Evolutionary conservation across 1,139 yeast genomes (phyloP).

Genomic region (Yamadazyma oceani): DNA sequence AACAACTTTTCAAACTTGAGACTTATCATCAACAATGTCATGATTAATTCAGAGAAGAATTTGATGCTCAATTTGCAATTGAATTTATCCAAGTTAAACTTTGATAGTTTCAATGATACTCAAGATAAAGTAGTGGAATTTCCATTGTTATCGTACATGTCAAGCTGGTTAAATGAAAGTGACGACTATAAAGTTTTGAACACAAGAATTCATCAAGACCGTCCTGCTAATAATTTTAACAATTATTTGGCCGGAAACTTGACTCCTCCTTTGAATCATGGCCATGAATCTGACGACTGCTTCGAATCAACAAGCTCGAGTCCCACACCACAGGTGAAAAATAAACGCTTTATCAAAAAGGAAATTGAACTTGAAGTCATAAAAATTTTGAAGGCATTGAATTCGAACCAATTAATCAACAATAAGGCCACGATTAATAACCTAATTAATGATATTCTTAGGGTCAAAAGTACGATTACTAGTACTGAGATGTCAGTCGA

Average conservation of each 20-base stretch:
- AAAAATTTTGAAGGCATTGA: constrained; percentile 10
- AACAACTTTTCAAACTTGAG: constrained; percentile 17
- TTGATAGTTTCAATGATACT: constrained; percentile 13
- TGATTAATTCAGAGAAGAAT: constrained; percentile 14
- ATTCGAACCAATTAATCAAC: constrained; percentile 6
- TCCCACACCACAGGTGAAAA: constrained; percentile 2
- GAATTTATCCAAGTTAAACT: constrained; percentile 14
- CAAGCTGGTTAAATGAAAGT: constrained; percentile 18
- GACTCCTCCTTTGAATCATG: constrained; percentile 17
- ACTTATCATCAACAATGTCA: constrained; percentile 13
- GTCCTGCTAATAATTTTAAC: constrained; percentile 7
- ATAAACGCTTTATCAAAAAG: constrained; percentile 10
- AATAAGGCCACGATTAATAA: constrained; percentile 7
- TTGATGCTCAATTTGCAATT: constrained; percentile 14
- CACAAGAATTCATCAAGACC: constrained; percentile 14
- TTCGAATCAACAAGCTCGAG: constrained; percentile 3
- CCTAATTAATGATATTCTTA: constrained; percentile 7
- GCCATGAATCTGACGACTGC: constrained; percentile 1
- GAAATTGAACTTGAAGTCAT: constrained; percentile 16
- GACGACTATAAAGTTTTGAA: constrained; percentile 19
- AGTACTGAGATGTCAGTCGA: constrained; percentile 1
- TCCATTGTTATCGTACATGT: constrained; percentile 17
- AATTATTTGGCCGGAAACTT: constrained; percentile 13
- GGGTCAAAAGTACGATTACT: constrained; percentile 1
- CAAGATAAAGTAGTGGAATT: constrained; percentile 14